Conservation (phyloP, 176 grass and related monocot genomes). For the bread wheat (Triticum aestivum) region DNA sequence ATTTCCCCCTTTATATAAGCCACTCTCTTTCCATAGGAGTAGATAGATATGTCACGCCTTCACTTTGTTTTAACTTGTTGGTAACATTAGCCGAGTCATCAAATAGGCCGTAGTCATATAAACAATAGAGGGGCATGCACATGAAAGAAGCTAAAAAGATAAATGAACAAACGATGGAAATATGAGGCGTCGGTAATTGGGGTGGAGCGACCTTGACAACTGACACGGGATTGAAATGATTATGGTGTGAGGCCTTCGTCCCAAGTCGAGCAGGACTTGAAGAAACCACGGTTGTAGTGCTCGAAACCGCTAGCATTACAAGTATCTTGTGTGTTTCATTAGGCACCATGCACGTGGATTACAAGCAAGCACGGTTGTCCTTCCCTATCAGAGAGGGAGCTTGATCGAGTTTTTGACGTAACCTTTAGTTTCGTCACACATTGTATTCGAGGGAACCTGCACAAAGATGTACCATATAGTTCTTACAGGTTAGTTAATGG, state of each 20-base stretch:
- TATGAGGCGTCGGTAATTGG: not conserved
- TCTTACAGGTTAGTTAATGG: no score
- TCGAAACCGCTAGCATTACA: not conserved
- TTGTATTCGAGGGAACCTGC: no score
- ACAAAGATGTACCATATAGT: no score
- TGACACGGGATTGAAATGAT: no score
- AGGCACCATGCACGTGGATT: no score
- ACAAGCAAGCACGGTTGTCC: no score
- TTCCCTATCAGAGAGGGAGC: no score
- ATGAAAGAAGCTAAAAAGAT: not conserved
- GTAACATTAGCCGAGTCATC: not conserved
- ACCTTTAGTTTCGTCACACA: not conserved
- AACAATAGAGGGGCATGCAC: not conserved
- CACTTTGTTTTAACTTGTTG: not conserved
- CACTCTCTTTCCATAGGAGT: not conserved
- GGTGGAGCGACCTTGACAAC: no score
- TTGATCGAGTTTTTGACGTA: no score
- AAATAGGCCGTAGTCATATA: not conserved
- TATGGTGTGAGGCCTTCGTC: no score
- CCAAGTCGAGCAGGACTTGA: no score
- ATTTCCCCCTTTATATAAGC: not conserved
- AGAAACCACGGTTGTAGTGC: rapidly evolving
- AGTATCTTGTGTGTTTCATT: not conserved
- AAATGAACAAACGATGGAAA: not conserved
- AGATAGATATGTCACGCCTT: not conserved